Percentiles rank a stretch among this genome's conserved stretches.
These are phyloP conservation scores for Amylostereum areolatum DNA, from an alignment of 1,284 basidiomycete species.

Conservation along the genomic window DNA sequence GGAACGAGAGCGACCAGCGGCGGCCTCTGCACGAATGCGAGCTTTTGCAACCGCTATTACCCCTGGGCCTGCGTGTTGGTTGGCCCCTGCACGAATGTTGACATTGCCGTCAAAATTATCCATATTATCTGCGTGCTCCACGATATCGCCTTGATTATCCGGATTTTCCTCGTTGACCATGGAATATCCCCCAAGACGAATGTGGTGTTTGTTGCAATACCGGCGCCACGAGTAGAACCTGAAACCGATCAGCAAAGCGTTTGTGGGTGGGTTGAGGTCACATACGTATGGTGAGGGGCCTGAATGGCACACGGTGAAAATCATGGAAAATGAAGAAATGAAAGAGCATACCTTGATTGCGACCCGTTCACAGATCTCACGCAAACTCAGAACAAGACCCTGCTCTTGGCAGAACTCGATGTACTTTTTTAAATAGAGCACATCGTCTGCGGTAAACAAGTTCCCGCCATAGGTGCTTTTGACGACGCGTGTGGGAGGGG, in stretches of 20 bases:
- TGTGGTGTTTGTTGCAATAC: slow-evolving; percentile 84
- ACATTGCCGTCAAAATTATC: too few species aligned
- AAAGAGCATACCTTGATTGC: slow-evolving; percentile 56
- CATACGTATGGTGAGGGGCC: slow-evolving; percentile 81
- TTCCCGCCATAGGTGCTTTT: slow-evolving; percentile 84
- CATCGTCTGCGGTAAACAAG: slow-evolving; percentile 74
- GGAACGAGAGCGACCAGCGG: slow-evolving; percentile 46
- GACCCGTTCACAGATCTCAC: slow-evolving; percentile 79
- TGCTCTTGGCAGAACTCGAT: slow-evolving; percentile 83
- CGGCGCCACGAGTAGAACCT: slow-evolving; percentile 86
- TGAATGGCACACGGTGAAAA: too few species aligned
- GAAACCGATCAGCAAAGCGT: slow-evolving; percentile 1
- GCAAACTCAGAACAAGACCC: slow-evolving; percentile 68
- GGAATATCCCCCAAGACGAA: slow-evolving; percentile 71
- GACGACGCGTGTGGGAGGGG: slow-evolving; percentile 72
- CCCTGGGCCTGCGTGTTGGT: slow-evolving; percentile 31
- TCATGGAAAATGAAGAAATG: neutral
- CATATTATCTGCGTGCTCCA: slow-evolving; percentile 28
- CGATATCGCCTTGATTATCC: slow-evolving; percentile 33
- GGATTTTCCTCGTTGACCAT: slow-evolving; percentile 47
- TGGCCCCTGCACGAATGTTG: too few species aligned
- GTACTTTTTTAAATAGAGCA: slow-evolving; percentile 73
- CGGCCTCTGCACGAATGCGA: slow-evolving; percentile 32
- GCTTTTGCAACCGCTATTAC: slow-evolving; percentile 40
- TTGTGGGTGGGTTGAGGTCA: slow-evolving; percentile 2